A percentile compares a stretch with the other conserved stretches of the same genome.
Evolutionary conservation across 73 alveolate genomes (phyloP).

Genomic region (Diophrys appendiculata): DNA sequence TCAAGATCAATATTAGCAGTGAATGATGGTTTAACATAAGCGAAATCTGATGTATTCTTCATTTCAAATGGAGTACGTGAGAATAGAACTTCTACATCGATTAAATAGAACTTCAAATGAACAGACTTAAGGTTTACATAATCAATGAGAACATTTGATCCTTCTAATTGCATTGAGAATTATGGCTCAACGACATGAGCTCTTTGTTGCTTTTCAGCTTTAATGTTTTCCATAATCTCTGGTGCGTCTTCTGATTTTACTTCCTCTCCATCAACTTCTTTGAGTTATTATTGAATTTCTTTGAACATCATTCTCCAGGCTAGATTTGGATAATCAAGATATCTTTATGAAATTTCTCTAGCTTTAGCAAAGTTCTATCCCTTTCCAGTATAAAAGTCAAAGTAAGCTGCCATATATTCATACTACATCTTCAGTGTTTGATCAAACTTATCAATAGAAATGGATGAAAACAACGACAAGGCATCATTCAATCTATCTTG

Average conservation of each 20-base stretch:
- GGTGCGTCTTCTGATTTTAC: not conserved
- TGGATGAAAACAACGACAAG: conserved; percentile 32
- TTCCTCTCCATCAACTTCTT: conserved; percentile 70
- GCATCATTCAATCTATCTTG: conserved; percentile 74
- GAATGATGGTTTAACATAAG: conserved; percentile 77
- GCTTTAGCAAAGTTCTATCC: conserved; percentile 60
- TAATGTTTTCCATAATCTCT: conserved; percentile 40
- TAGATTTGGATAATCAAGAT: conserved; percentile 78
- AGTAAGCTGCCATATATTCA: conserved; percentile 82
- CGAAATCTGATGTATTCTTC: conserved; percentile 71
- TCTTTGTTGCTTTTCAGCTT: conserved; percentile 17
- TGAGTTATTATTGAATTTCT: conserved; percentile 75
- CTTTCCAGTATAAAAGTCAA: conserved; percentile 73
- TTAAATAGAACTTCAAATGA: conserved; percentile 70
- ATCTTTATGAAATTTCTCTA: conserved; percentile 69
- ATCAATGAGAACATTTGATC: conserved; percentile 49
- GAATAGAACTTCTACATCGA: conserved; percentile 87
- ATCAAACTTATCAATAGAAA: not conserved
- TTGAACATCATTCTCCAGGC: conserved; percentile 85
- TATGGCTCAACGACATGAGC: conserved; percentile 11
- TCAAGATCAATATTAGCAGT: conserved; percentile 49
- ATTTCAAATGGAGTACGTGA: conserved; percentile 88
- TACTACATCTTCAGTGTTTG: conserved; percentile 58
- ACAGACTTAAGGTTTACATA: conserved; percentile 64
- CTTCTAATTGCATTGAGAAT: not conserved